phyloP scores from a whole-genome alignment of 768 basidiomycete species.

The Boletales sp. region DNA sequence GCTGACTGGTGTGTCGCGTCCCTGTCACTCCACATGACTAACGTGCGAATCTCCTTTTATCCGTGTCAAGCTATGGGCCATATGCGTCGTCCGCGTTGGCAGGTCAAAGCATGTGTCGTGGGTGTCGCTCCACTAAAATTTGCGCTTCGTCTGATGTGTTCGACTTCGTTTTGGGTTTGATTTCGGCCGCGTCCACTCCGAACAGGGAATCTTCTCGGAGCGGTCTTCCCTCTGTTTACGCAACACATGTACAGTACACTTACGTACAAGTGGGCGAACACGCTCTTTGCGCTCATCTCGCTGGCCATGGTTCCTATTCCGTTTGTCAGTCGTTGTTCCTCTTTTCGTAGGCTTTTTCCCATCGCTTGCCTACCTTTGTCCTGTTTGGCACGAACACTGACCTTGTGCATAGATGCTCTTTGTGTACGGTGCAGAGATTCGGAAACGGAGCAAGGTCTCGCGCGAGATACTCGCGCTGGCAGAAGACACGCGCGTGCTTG shows the following conservation, averaged over 20 bases:
- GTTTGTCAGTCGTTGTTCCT: conserved; percentile 38
- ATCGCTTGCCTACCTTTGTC: background rate
- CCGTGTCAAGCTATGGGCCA: conserved; percentile 41
- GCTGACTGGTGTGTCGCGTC: conserved; percentile 52
- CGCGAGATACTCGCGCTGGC: conserved; percentile 17
- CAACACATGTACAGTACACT: conserved; percentile 54
- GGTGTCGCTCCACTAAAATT: conserved; percentile 15
- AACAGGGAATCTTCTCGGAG: conserved; percentile 47
- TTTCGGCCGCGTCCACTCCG: background rate
- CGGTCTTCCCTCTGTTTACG: conserved; percentile 62
- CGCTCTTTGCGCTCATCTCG: conserved; percentile 52
- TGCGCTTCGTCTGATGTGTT: conserved; percentile 1
- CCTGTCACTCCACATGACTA: background rate
- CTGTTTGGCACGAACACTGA: background rate
- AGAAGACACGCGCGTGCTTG: background rate
- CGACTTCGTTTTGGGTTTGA: conserved; percentile 16
- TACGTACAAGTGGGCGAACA: conserved; percentile 59
- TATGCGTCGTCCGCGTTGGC: conserved; percentile 70
- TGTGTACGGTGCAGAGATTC: conserved; percentile 29
- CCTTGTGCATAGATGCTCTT: conserved; percentile 23
- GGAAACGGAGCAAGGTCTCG: conserved; percentile 28
- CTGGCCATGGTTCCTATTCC: conserved; percentile 57
- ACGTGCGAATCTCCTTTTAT: background rate
- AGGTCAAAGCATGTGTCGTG: conserved; percentile 59
- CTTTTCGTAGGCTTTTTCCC: background rate